Evolutionary conservation across 2,329 filamentous ascomycete species (phyloP), one percentile per base, ranked within the genome.

Genomic region (Cordyceps cateniannulata): DNA sequence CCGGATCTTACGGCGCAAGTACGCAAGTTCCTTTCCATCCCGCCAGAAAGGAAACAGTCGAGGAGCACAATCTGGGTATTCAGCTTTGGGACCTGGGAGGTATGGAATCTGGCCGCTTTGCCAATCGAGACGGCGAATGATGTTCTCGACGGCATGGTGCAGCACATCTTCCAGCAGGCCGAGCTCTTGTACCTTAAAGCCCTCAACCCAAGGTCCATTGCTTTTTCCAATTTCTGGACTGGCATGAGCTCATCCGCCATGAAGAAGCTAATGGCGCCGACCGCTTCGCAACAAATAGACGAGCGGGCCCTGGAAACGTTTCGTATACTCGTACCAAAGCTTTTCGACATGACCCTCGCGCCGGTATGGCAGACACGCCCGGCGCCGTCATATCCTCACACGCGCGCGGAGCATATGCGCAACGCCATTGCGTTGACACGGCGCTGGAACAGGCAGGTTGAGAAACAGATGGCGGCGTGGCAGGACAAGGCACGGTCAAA

Each of bases 51-150:
- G 2, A 62, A 63, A 0, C 62, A 73, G 0, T 74, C 78, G 6
- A 71, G 71, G n/a, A 77, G 82, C 62, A 83, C 81, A 0, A 65
- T 83, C 16, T 83, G 78, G 77, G 70, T 83, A 16, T 79, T 84
- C 59, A 77, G 73, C 10, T 76, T 82, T 59, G 81, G 81, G n/a
- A 77, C 76, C 32, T 83, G 81, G 80, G 81, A 84, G 61, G 69
- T 82, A 54, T 84, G 80, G 80, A 76, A 78, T 12, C 68, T 83
- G 20, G 75, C 81, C 0, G 72, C 79, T 2, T 66, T 82, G 20
- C 80, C 81, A 1, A 69, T 74, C 10, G 66, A 69, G 9, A 65
- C 71, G 1, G 76, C 77, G 10, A 72, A 75, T 35, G 65, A 68
- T 1, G 61, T 75, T 1, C 62, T 82, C 9, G 74, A 74, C 42